Percentiles rank a stretch among this genome's conserved stretches.
These are phyloP conservation scores for Globisporangium perplexum DNA, from an alignment of 352 stramenopile species.

Conservation along the genomic window DNA sequence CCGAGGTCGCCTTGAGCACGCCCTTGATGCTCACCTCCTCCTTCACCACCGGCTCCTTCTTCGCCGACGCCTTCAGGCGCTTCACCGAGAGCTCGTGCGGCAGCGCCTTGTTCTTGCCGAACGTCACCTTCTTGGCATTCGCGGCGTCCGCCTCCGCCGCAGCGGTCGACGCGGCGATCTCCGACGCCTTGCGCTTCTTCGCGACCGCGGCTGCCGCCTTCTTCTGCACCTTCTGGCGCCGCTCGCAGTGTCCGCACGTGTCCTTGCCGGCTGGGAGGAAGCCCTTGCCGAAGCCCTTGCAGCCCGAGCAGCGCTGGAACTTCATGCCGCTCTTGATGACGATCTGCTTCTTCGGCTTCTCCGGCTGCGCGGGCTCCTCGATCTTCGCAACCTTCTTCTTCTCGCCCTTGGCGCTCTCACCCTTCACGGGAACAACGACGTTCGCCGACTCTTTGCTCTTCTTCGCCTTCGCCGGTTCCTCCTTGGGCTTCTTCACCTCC, in stretches of 20 bases:
- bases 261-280: conserved; percentile 59
- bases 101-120: conserved; percentile 82
- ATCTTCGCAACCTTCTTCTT: conserved; percentile 15
- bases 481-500: conserved; percentile 17
- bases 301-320: conserved; percentile 64
- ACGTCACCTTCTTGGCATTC: conserved; percentile 73
- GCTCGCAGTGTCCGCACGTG: conserved; percentile 71
- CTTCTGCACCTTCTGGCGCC: conserved; percentile 48
- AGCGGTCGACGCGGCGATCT: conserved; percentile 24
- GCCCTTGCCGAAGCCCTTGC: conserved; percentile 69
- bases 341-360: conserved; percentile 20
- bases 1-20: conserved; percentile 53
- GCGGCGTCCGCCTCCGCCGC: conserved; percentile 23
- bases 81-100: conserved; percentile 78
- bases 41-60: conserved; percentile 47
- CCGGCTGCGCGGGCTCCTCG: conserved; percentile 14
- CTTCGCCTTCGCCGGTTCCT: conserved; percentile 7
- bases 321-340: conserved; percentile 65
- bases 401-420: not conserved
- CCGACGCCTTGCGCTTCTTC: conserved; percentile 62
- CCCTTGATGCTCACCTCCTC: conserved; percentile 56
- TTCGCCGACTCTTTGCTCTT: conserved; percentile 15
- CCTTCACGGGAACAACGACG: conserved; percentile 3
- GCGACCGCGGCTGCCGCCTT: conserved; percentile 38
- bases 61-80: conserved; percentile 71